These are phyloP conservation scores for Neoboletus subvelutipes DNA, from an alignment of 768 basidiomycete genomes.

Conservation along the genomic window DNA sequence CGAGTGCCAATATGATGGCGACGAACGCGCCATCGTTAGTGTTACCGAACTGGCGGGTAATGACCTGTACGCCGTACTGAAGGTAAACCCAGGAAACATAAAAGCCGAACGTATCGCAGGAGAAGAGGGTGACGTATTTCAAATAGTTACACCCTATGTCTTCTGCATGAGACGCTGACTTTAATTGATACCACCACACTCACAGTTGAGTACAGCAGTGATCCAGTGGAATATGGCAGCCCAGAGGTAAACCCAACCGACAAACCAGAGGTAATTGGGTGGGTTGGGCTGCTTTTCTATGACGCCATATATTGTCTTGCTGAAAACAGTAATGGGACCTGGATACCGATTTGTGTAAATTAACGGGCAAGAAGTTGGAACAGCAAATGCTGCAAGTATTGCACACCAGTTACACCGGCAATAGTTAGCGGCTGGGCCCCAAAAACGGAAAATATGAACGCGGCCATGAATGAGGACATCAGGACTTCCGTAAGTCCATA, in stretches of 20 bases:
- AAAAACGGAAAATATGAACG: constrained; percentile 82
- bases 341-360: neutral
- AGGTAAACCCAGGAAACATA: constrained; percentile 90
- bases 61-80: constrained; percentile 85
- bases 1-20: constrained; percentile 68
- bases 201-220: constrained; percentile 76
- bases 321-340: constrained; percentile 92
- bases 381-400: neutral
- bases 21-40: constrained; percentile 52
- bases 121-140: constrained; percentile 84
- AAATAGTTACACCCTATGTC: constrained; percentile 75
- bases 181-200: constrained; percentile 16
- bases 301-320: constrained; percentile 85
- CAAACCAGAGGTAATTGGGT: constrained; percentile 79
- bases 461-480: constrained; percentile 82
- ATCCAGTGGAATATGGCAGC: constrained; percentile 84
- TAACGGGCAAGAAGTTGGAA: neutral
- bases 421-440: constrained; percentile 92
- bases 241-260: constrained; percentile 94
- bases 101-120: constrained; percentile 91
- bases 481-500: constrained; percentile 91
- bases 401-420: constrained; percentile 80
- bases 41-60: constrained; percentile 64
- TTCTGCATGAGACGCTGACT: neutral
- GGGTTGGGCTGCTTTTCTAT: constrained; percentile 53